Evolutionary conservation across 805 yeast genomes (phyloP).

Genomic region (Saccharomycopsis sp.): DNA sequence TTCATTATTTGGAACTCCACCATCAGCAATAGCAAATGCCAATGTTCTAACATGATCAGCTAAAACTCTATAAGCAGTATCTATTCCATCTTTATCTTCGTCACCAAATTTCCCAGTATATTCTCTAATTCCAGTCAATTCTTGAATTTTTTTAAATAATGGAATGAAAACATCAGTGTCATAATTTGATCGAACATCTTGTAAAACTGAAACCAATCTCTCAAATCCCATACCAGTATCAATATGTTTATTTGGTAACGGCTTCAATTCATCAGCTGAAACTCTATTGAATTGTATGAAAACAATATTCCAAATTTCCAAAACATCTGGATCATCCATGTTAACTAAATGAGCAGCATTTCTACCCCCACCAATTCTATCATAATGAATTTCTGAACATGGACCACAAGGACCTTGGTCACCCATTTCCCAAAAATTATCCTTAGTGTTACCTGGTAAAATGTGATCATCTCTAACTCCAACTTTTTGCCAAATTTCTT

Average conservation of each 20-base stretch:
- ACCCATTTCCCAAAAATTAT: conserved; percentile 99
- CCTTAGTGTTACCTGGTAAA: conserved; percentile 82
- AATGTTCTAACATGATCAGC: conserved; percentile 98
- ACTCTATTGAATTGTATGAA: conserved; percentile 97
- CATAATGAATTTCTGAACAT: conserved; percentile 95
- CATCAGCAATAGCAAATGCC: conserved; percentile 94
- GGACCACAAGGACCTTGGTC: conserved; percentile 99
- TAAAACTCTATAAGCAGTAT: conserved; percentile 94
- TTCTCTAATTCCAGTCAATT: conserved; percentile 86
- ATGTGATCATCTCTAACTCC: conserved; percentile 93
- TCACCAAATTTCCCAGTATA: conserved; percentile 90
- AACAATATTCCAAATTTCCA: conserved; percentile 97
- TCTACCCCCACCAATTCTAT: conserved; percentile 97
- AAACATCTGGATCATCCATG: conserved; percentile 95
- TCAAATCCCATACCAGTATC: conserved; percentile 99
- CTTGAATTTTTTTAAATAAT: conserved; percentile 77
- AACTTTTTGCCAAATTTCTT: conserved; percentile 72
- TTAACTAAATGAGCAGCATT: conserved; percentile 88
- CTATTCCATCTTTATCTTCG: conserved; percentile 91
- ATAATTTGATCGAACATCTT: conserved; percentile 85
- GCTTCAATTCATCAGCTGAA: conserved; percentile 66
- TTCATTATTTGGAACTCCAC: conserved; percentile 98
- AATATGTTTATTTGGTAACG: conserved; percentile 90
- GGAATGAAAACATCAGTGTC: conserved; percentile 97
- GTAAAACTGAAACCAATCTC: conserved; percentile 90